phyloP scores from a whole-genome alignment of 1,139 yeast species.

The Debaryomyces robertsiae region DNA sequence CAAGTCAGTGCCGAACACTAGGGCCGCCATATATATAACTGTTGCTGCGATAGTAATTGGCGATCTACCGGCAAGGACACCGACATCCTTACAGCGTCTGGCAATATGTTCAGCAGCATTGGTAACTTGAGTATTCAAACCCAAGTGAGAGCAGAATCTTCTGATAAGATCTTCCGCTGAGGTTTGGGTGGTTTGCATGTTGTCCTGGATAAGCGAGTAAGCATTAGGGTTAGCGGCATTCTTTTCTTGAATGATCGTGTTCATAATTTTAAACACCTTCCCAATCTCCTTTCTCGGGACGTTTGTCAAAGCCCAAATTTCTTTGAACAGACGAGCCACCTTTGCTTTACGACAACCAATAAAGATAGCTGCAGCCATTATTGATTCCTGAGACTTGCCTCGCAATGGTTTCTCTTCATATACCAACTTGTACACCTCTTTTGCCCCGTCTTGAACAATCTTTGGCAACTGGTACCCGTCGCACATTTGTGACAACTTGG shows the following conservation, averaged over 20 bases:
- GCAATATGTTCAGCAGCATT: conserved; percentile 95
- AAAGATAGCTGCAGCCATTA: conserved; percentile 95
- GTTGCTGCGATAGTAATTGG: conserved; percentile 98
- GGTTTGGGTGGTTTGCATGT: conserved; percentile 83
- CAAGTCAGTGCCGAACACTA: conserved; percentile 70
- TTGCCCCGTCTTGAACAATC: conserved; percentile 96
- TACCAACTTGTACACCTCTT: conserved; percentile 91
- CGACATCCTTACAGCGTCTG: conserved; percentile 83
- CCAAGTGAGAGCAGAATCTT: conserved; percentile 94
- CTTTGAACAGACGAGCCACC: conserved; percentile 94
- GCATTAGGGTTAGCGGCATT: conserved; percentile 49
- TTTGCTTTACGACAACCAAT: conserved; percentile 94
- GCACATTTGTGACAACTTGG: conserved; percentile 92
- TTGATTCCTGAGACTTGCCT: conserved; percentile 91
- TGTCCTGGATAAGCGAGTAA: conserved; percentile 44
- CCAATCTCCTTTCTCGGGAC: conserved; percentile 96
- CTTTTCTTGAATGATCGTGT: conserved; percentile 71
- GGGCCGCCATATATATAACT: conserved; percentile 90
- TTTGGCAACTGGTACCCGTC: conserved; percentile 95
- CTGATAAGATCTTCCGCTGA: conserved; percentile 93
- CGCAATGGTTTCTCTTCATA: conserved; percentile 84
- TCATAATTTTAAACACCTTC: conserved; percentile 80
- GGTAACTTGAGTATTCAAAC: conserved; percentile 80
- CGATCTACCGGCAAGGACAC: conserved; percentile 94
- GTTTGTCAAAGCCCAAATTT: conserved; percentile 91